Percentiles rank a stretch among this genome's conserved stretches.
Evolutionary conservation across 2,329 filamentous ascomycete genomes (phyloP).

Genomic region (Cryphonectria parasitica): DNA sequence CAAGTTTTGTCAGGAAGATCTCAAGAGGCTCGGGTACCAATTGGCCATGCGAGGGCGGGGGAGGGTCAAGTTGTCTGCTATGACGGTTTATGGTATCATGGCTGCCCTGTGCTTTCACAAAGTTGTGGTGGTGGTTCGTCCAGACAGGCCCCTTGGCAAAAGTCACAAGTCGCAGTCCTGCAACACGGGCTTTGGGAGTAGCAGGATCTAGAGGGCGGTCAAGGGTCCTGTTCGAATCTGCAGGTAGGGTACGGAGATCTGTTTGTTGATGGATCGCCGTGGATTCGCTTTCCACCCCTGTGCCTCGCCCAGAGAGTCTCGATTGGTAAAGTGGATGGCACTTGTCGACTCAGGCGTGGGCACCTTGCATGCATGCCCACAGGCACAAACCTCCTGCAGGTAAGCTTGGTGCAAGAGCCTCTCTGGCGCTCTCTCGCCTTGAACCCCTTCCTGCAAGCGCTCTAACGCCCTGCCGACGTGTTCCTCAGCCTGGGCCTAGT

Average conservation of each 20-base stretch:
- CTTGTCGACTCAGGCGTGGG: constrained; percentile 19
- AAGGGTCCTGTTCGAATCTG: constrained; percentile 12
- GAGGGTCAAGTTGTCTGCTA: not conserved
- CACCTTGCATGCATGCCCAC: constrained; percentile 17
- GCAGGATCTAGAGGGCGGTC: constrained; percentile 16
- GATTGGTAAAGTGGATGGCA: constrained; percentile 11
- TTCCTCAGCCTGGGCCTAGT: not conserved
- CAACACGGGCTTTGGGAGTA: not conserved
- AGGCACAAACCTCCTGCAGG: constrained; percentile 8
- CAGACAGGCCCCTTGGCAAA: not conserved
- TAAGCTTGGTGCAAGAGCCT: constrained; percentile 3
- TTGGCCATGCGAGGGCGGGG: not conserved
- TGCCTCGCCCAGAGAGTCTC: not conserved
- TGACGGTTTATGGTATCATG: constrained; percentile 19
- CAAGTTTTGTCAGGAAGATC: not conserved
- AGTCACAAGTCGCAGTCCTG: not conserved
- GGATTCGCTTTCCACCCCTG: not conserved
- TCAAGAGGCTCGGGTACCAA: not conserved
- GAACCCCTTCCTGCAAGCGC: not conserved
- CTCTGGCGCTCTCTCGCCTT: not conserved
- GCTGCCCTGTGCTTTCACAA: constrained; percentile 10
- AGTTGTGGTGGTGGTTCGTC: constrained; percentile 10
- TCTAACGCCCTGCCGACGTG: constrained; percentile 9
- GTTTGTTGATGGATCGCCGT: constrained; percentile 10
- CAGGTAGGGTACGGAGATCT: constrained; percentile 11